Evolutionary conservation across 2,329 filamentous ascomycete genomes (phyloP), one percentile per base, ranked within the genome.

Genomic region (Arthrobotrys entomopaga): DNA sequence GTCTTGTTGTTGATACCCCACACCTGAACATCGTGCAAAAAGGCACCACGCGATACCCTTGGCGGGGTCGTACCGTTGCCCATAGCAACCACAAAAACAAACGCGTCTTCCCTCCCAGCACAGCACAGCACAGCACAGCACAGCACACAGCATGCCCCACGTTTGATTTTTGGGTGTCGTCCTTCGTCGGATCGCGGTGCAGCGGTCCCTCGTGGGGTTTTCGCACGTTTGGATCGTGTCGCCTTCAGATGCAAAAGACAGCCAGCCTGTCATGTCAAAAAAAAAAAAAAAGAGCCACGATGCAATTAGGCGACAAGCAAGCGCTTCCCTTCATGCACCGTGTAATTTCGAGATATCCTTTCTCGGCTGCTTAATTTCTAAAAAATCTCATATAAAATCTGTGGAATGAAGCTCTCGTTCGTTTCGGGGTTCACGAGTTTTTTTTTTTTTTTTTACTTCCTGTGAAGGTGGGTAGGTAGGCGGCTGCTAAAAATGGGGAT

Each of bases 41-140:
- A 34, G 29, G 29, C 29, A 34, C 42, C 42, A 48, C 42, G 50
- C 29, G 52, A 52, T 38, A 34, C 56, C 49, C 29, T 57, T 63
- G 61, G 61, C 65, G 69, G 69, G 69, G 69, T 63, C 42, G 61
- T 48, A 66, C 40, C 43, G 53, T 59, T 29, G 59, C 24, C 46
- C 3, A 54, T 73, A 61, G 69, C 63, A 66, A 73, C 69, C 24
- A 50, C 42, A 48, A 60, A 73, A 73, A 73, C 69, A 73, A 34
- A 73, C 69, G 66, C 69, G 69, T 73, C 69, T 66, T 66, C 69
- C 69, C 19, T n/a, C n/a, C n/a, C n/a, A n/a, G n/a, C n/a, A n/a
- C n/a, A n/a, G n/a, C n/a, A n/a, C n/a, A n/a, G n/a, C n/a, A n/a
- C n/a, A n/a, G n/a, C n/a, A n/a, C n/a, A n/a, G n/a, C n/a, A n/a